A percentile compares a stretch with the other conserved stretches of the same genome.
Conservation (phyloP, 345 rosid species). For the Draba incana region DNA sequence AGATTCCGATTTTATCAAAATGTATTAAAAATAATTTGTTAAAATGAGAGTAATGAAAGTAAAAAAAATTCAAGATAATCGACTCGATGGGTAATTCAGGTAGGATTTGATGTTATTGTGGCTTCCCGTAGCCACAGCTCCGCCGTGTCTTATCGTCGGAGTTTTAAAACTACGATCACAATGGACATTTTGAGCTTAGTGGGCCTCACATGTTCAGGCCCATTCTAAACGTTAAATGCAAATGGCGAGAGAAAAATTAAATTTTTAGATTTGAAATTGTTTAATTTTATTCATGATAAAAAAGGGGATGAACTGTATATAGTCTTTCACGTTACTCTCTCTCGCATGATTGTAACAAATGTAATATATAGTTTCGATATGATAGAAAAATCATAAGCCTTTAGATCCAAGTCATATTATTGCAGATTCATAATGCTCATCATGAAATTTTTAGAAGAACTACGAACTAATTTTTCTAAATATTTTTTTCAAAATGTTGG, state of each 20-base stretch:
- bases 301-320: too few relatives aligned
- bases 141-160: too few relatives aligned
- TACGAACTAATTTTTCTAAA: not conserved
- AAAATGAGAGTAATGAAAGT: not conserved
- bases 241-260: too few relatives aligned
- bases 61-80: not conserved
- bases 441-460: not conserved
- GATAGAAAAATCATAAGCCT: conserved; percentile 7
- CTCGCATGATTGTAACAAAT: conserved; percentile 21
- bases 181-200: too few relatives aligned
- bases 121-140: too few relatives aligned
- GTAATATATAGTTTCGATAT: not conserved
- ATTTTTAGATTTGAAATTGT: too few relatives aligned
- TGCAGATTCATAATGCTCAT: conserved; percentile 8
- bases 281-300: too few relatives aligned
- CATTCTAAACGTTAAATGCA: too few relatives aligned
- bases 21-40: not conserved
- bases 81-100: too few relatives aligned
- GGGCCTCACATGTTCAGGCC: too few relatives aligned
- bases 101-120: too few relatives aligned
- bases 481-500: not conserved
- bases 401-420: conserved; percentile 24
- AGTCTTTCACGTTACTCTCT: conserved; percentile 29
- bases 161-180: too few relatives aligned
- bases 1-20: not conserved